Base-by-base conservation (phyloP, 768 basidiomycete species). In the Mrakia frigida region DNA sequence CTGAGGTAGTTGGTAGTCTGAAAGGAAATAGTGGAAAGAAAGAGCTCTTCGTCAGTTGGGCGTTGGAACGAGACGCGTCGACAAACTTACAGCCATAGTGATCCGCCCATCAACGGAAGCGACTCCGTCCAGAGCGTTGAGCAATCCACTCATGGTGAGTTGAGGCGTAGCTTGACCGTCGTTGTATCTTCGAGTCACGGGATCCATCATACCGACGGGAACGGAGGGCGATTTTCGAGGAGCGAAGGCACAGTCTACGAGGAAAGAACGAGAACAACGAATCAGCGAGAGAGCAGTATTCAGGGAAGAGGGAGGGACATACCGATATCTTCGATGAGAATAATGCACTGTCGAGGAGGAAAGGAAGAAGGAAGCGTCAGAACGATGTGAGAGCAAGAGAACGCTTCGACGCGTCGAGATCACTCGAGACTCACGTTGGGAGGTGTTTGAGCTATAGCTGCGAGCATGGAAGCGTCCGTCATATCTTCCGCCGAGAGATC, bases 31-130 rank as follows among this genome's bases (percentile, higher is more conserved):
- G 2, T 6, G 16, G 18, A 7, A n/a, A 18, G 25, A 53, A 53
- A 3, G 21, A 53, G 18, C 3, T 2, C 13, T 6, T 21, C 52
- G 21, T 53, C 52, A n/a, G 21, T 18, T 0, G 7, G 18, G 18
- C 11, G 16, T 6, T 14, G 25, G 23, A 7, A 2, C 18, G 18
- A 7, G 21, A 23, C 52, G 21, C 21, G 52, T 53, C 25, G 25
- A 21, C 11, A 21, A 21, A 53, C 52, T 11, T 10, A 53, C 52
- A 4, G 91, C 91, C 72, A 91, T 91, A 6, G 91, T 85, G 46
- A 93, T 87, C 0, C 92, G 89, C 83, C 92, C 92, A 83, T 92
- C 91, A 80, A 90, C 89, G 1, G 92, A 91, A 4, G 87, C 88
- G 70, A 92, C 88, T 46, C 91, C 92, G 79, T 92, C 91, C 31